Percentiles rank a stretch among this genome's conserved stretches.
Evolutionary conservation across 495 filamentous ascomycete genomes (phyloP).

Genomic region (Penicillium subrubescens): DNA sequence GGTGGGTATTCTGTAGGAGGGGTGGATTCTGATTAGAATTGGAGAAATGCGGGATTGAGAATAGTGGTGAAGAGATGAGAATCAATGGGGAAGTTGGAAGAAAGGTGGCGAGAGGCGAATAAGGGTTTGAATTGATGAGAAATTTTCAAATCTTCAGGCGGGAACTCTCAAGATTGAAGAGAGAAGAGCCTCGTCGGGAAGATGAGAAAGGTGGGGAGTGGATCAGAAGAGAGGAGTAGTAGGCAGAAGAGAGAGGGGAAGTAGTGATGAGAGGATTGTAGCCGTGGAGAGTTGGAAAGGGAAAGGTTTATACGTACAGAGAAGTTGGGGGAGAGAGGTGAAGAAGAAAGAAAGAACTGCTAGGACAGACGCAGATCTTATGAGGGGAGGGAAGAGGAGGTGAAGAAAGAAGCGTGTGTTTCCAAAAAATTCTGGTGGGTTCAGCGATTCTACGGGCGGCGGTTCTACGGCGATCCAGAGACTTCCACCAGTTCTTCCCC

Average conservation of each 20-base stretch:
- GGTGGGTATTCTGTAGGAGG: slow-evolving; percentile 21
- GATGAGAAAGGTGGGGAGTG: slow-evolving; percentile 12
- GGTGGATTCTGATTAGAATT: slow-evolving; percentile 2
- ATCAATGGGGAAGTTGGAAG: not conserved
- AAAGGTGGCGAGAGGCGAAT: not conserved
- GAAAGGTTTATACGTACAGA: not conserved
- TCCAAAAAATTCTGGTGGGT: slow-evolving; percentile 31
- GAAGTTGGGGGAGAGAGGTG: not conserved
- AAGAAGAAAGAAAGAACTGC: slow-evolving; percentile 11
- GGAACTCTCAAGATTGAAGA: not conserved
- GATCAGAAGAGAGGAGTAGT: not conserved
- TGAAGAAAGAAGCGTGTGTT: slow-evolving; percentile 23
- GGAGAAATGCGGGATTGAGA: not conserved
- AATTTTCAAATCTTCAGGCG: not conserved
- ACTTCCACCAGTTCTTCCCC: slow-evolving; percentile 43
- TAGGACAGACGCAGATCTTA: slow-evolving; percentile 2
- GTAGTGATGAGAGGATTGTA: not conserved
- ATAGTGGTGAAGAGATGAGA: not conserved
- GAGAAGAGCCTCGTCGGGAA: not conserved
- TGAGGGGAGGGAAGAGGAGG: slow-evolving; percentile 4
- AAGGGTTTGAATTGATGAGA: not conserved
- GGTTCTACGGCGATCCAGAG: slow-evolving; percentile 52
- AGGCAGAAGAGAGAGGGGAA: not conserved
- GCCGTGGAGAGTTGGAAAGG: not conserved
- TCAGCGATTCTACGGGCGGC: slow-evolving; percentile 19